Base-by-base conservation (phyloP, 2,329 filamentous ascomycete species). In the Eurotiales sp. region DNA sequence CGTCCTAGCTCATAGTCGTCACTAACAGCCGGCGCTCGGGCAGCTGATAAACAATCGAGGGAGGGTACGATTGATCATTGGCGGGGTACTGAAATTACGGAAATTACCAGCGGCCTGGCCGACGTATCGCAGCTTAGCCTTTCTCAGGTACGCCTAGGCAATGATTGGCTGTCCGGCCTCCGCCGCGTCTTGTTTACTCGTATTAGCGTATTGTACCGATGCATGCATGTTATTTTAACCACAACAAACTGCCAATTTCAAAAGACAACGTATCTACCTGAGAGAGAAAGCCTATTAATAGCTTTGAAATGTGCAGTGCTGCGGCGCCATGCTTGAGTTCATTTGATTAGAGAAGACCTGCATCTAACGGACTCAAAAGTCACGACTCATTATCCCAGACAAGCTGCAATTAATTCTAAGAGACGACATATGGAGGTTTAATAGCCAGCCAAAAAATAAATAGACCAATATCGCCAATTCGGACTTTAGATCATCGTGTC, bases 31-130 rank as follows among this genome's bases (percentile, higher is more conserved):
- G 47, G 47, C 37, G 37, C 15, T 41, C 46, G 17, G 25, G 34
- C 34, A 40, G 49, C 36, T 29, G 46, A 37, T 50, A 50, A 50
- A 50, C 47, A 50, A 54, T 42, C 46, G 10, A 40, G 39, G 46
- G 46, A 37, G 51, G n/a, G 42, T 50, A 47, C 47, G 46, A 50
- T 50, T n/a, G n/a, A n/a, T n/a, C n/a, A n/a, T n/a, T 54, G 51
- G 51, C 43, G 51, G 51, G 51, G 51, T 37, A 40, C 30, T 17
- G 23, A 36, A 36, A 36, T 36, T 36, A 36, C 32, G 3, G 34
- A 37, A 37, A 37, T 19, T 37, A 37, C 34, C 34, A 37, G 15
- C 34, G 2, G 34, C 8, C n/a, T 3, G 34, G 32, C 27, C 19
- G 46, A 32, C 46, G 36, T 41, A 41, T 41, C 14, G 22, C 25